Base-by-base conservation (phyloP, 768 basidiomycete species). In the Mycena latifolia region DNA sequence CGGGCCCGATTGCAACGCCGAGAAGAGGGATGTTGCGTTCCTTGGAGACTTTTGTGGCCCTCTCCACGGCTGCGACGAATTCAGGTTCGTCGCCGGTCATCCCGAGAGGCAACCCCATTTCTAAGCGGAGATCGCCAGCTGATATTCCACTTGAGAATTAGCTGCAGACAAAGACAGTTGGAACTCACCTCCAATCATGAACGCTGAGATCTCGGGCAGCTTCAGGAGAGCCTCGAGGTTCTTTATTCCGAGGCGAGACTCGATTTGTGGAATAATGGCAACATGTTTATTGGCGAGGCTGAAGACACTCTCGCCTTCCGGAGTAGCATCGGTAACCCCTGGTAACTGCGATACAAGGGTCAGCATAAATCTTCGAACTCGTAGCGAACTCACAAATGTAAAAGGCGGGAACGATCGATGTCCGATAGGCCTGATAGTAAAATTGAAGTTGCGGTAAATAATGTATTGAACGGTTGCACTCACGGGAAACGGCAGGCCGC, bases 181-280 rank as follows among this genome's bases (percentile, higher is more conserved):
- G 14, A 29, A 28, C 53, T 11, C 33, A 69, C 63, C 25, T 20
- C 67, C 67, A 18, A 69, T 65, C 67, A 69, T 69, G 25, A 69
- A 56, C 46, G 63, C 67, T 11, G 53, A 29, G 22, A 65, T 56
- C 2, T 69, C 67, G 0, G 39, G 31, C 48, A 65, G 8, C 1
- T 37, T 41, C 31, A 61, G 18, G 20, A 69, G 61, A 6, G 90
- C 8, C 91, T 93, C 77, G 89, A 93, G 76, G 91, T 93, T 72
- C 84, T 87, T 72, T 81, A 87, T 60, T 77, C 85, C 66, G 89
- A 91, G 74, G 85, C 88, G 17, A 89, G 63, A 61, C 15, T 69
- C 67, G 43, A 69, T 59, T 53, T 69, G 67, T 10, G 67, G 67
- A 22, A 69, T 65, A 22, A 69, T 61, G 12, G 63, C 59, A 2